phyloP scores from a whole-genome alignment of 805 yeast species.

The Zygosaccharomyces lentus region DNA sequence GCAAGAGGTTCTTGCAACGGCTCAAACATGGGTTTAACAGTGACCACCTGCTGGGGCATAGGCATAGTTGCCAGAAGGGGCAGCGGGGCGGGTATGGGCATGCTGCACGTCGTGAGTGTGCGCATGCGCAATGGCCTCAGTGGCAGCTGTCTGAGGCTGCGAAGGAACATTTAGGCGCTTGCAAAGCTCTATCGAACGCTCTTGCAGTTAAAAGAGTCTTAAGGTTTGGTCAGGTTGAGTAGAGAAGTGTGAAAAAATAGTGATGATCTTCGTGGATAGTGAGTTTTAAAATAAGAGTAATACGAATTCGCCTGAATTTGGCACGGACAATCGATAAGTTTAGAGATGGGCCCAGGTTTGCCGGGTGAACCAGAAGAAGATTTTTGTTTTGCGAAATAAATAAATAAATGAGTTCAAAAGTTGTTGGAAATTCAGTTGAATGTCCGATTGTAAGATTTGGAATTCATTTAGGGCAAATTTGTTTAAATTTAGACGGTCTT shows the following conservation, averaged over 20 bases:
- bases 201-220: neutral
- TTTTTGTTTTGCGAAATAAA: too few species aligned
- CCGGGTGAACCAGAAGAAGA: too few species aligned
- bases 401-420: too few species aligned
- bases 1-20: slow-evolving; percentile 2
- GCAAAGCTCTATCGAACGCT: neutral
- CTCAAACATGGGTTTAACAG: slow-evolving; percentile 1
- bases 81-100: neutral
- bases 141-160: slow-evolving; percentile 10
- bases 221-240: neutral
- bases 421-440: too few species aligned
- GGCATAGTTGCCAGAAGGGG: neutral
- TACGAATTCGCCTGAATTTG: neutral
- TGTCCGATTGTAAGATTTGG: too few species aligned
- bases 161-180: slow-evolving; percentile 10
- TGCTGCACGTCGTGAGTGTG: slow-evolving; percentile 3
- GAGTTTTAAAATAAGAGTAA: too few species aligned
- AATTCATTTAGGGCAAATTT: too few species aligned
- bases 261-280: neutral
- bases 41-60: neutral
- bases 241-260: neutral
- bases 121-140: slow-evolving; percentile 6
- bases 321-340: too few species aligned
- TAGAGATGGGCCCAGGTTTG: too few species aligned
- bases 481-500: too few species aligned